These are phyloP conservation scores for Anastatica hierochuntica DNA, from an alignment of 345 rosid genomes.

Conservation along the genomic window DNA sequence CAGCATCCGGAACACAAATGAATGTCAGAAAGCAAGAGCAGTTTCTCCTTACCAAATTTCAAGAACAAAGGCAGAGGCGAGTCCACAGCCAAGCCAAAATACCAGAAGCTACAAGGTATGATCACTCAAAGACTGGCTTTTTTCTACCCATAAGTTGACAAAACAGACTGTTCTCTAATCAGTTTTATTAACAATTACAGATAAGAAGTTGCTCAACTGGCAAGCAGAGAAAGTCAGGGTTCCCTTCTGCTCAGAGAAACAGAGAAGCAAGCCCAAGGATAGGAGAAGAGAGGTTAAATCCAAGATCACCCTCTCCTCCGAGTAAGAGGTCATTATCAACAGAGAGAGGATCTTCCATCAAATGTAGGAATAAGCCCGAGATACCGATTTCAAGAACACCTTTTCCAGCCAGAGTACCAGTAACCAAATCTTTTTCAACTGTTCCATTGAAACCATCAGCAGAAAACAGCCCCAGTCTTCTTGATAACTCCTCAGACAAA, in stretches of 20 bases:
- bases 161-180: neutral
- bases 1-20: constrained; percentile 33
- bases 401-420: constrained; percentile 77
- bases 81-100: constrained; percentile 43
- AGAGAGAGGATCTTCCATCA: constrained; percentile 57
- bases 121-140: neutral
- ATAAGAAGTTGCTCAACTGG: constrained; percentile 77
- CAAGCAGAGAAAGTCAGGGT: constrained; percentile 69
- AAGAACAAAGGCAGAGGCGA: constrained; percentile 47
- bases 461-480: constrained; percentile 32
- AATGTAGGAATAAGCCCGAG: constrained; percentile 52
- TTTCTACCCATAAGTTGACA: neutral
- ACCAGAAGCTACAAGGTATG: constrained; percentile 48
- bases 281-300: constrained; percentile 41
- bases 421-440: constrained; percentile 45
- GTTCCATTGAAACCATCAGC: constrained; percentile 31
- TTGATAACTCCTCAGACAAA: constrained; percentile 33
- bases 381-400: constrained; percentile 45
- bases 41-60: constrained; percentile 79
- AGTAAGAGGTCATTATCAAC: constrained; percentile 69
- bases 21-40: constrained; percentile 61
- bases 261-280: constrained; percentile 48
- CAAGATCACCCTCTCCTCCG: constrained; percentile 74
- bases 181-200: constrained; percentile 34
- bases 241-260: constrained; percentile 53